Evolutionary conservation across 2,329 filamentous ascomycete genomes (phyloP).

Genomic region (Westerdykella sp.): DNA sequence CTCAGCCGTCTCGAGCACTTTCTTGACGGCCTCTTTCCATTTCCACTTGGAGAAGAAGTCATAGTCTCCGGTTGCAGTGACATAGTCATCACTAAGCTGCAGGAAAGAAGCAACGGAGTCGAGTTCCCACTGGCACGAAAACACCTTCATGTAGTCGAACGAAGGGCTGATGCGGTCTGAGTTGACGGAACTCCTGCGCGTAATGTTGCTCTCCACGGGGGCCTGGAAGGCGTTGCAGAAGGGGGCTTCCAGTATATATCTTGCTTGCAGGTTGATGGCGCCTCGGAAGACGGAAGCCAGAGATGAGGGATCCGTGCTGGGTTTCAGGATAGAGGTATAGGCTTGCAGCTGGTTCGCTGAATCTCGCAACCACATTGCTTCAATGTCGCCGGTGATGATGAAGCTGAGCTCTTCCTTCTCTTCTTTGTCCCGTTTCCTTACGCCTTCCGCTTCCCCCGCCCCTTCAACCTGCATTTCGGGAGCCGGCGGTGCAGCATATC

Average conservation of each 20-base stretch:
- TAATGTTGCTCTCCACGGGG: constrained; percentile 42
- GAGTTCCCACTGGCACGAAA: constrained; percentile 50
- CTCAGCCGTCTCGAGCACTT: constrained; percentile 39
- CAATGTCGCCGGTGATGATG: constrained; percentile 53
- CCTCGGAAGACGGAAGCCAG: constrained; percentile 63
- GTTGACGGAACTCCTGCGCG: constrained; percentile 31
- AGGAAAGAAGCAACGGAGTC: constrained; percentile 48
- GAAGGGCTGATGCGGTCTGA: constrained; percentile 40
- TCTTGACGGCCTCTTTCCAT: constrained; percentile 42
- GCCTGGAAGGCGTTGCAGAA: constrained; percentile 51
- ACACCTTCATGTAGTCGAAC: constrained; percentile 42
- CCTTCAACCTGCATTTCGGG: constrained; percentile 24
- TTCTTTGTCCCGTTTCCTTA: not conserved
- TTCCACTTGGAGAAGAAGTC: constrained; percentile 43
- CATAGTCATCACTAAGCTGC: constrained; percentile 44
- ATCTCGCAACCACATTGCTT: constrained; percentile 51
- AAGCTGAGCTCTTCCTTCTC: constrained; percentile 56
- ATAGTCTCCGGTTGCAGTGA: constrained; percentile 40
- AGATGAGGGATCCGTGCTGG: constrained; percentile 44
- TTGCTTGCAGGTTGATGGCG: constrained; percentile 64
- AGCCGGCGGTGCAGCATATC: constrained; percentile 43
- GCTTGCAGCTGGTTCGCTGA: constrained; percentile 65
- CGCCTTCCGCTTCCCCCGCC: constrained; percentile 1
- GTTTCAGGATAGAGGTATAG: constrained; percentile 54
- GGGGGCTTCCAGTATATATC: constrained; percentile 57